phyloP scores from a whole-genome alignment of 768 basidiomycete species.

The Lactifluus hygrophoroides region DNA sequence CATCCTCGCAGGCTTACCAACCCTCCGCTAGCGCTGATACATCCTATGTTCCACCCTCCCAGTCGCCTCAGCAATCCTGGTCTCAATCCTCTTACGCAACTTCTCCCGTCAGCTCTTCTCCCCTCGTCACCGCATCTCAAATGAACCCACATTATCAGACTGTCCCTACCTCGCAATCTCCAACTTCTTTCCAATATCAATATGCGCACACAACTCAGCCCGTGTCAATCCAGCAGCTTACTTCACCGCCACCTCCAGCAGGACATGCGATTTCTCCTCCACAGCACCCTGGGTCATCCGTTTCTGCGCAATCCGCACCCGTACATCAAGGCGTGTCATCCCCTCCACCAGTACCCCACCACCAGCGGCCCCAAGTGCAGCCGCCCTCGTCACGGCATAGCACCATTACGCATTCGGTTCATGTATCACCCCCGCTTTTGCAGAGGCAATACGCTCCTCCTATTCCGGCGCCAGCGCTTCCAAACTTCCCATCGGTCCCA shows the following conservation, averaged over 20 bases:
- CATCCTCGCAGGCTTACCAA: slow-evolving; percentile 5
- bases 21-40: not conserved
- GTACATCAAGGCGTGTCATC: slow-evolving; percentile 19
- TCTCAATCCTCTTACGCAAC: slow-evolving; percentile 9
- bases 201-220: slow-evolving; percentile 27
- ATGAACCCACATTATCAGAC: slow-evolving; percentile 22
- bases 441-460: slow-evolving; percentile 14
- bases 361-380: not conserved
- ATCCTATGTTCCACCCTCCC: not conserved
- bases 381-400: slow-evolving; percentile 17
- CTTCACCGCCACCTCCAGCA: slow-evolving; percentile 19
- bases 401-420: slow-evolving; percentile 15
- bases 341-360: slow-evolving; percentile 12
- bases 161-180: slow-evolving; percentile 15
- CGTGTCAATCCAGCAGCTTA: slow-evolving; percentile 20
- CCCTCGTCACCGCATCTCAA: not conserved
- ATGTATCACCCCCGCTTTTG: slow-evolving; percentile 7
- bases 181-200: slow-evolving; percentile 18
- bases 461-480: slow-evolving; percentile 10
- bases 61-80: slow-evolving; percentile 12
- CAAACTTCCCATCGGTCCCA: slow-evolving; percentile 19
- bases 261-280: not conserved
- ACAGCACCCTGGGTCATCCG: not conserved
- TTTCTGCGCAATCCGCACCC: slow-evolving; percentile 12
- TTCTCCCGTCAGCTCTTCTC: not conserved